Evolutionary conservation across 129 eudicot genomes (phyloP).

Genomic region (Lactuca sativa): DNA sequence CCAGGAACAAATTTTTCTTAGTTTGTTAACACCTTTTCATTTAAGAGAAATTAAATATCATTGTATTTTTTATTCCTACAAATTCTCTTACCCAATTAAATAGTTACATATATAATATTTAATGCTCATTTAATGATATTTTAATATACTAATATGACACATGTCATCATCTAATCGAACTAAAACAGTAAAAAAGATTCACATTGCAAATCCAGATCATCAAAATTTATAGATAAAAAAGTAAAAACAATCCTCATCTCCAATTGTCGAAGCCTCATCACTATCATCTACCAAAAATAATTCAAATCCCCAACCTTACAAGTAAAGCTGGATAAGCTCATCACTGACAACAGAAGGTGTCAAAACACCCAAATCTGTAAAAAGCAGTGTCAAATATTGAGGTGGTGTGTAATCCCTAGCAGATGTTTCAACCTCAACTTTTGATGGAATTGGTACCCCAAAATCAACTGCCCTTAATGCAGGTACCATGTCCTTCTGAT

Average conservation of each 20-base stretch:
- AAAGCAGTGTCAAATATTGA: constrained; percentile 79
- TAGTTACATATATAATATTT: too few relatives aligned
- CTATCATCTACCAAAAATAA: neutral
- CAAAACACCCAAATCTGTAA: constrained; percentile 89
- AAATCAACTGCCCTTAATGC: constrained; percentile 87
- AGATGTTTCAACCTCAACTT: constrained; percentile 89
- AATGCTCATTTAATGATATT: too few relatives aligned
- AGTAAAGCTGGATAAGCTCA: constrained; percentile 87
- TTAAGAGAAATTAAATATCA: too few relatives aligned
- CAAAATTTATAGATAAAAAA: neutral
- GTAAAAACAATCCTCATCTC: neutral
- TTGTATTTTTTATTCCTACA: too few relatives aligned
- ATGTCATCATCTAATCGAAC: too few relatives aligned
- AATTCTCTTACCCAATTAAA: too few relatives aligned
- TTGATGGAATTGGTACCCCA: constrained; percentile 92
- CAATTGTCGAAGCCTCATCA: neutral
- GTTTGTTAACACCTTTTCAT: too few relatives aligned
- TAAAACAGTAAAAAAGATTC: too few relatives aligned
- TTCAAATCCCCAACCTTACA: constrained; percentile 15
- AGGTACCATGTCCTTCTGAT: constrained; percentile 97
- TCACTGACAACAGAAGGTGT: constrained; percentile 95
- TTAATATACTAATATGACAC: too few relatives aligned
- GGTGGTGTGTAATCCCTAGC: constrained; percentile 98
- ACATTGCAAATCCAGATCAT: neutral
- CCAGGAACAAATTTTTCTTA: too few relatives aligned